Evolutionary conservation across 1,284 basidiomycete species (phyloP).

Genomic region (Ganoderma meredithae): DNA sequence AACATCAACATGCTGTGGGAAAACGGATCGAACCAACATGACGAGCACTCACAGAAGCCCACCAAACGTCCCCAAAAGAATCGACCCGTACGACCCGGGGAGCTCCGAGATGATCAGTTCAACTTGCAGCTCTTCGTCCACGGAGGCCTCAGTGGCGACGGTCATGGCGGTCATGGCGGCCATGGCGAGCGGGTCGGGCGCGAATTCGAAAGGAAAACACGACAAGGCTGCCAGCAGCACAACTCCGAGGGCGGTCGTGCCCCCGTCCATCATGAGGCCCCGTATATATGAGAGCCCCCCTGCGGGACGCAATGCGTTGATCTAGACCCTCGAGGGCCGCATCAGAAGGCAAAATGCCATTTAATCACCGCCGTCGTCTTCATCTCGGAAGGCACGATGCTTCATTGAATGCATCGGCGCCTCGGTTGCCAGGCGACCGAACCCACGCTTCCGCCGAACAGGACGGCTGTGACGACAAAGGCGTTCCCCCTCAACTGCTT

Average conservation of each 20-base stretch:
- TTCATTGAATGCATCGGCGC: background rate
- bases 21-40: background rate
- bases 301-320: constrained; percentile 1
- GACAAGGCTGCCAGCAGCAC: constrained; percentile 10
- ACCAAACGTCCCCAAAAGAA: constrained; percentile 14
- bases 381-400: background rate
- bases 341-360: constrained; percentile 1
- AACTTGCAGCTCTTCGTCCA: background rate
- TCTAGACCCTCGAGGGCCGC: background rate
- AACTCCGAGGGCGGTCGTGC: background rate
- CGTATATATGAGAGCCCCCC: background rate
- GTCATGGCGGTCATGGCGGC: background rate
- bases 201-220: background rate
- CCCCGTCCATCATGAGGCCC: background rate
- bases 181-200: constrained; percentile 5
- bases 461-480: background rate
- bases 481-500: background rate
- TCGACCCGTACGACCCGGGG: constrained; percentile 12
- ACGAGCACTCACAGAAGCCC: constrained; percentile 14
- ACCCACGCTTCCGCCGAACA: background rate
- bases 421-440: constrained; percentile 12
- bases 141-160: background rate
- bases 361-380: background rate
- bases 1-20: background rate
- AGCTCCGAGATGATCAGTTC: background rate